Percentiles rank a stretch among this genome's conserved stretches.
These are phyloP conservation scores for Sisymbrium altissimum DNA, from an alignment of 345 rosid species.

Conservation along the genomic window DNA sequence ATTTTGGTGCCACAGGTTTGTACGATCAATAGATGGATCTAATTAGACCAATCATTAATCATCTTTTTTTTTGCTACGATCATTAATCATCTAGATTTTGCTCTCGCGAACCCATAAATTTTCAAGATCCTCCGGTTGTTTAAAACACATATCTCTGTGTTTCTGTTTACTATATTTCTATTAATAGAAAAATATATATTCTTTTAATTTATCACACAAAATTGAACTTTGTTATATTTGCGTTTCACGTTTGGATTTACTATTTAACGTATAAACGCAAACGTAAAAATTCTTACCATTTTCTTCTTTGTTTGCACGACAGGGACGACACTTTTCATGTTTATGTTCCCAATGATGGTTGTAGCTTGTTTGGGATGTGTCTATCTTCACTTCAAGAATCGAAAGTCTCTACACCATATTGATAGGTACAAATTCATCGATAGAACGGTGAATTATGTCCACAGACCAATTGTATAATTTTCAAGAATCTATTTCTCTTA, in stretches of 20 bases:
- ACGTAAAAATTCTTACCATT: background rate
- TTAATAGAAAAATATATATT: background rate
- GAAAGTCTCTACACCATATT: background rate
- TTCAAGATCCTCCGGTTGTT: background rate
- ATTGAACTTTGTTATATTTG: background rate
- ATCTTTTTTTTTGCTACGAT: too few relatives aligned
- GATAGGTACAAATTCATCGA: conserved; percentile 2
- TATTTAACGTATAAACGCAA: too few relatives aligned
- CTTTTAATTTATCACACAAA: background rate
- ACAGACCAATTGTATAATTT: background rate
- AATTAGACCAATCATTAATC: background rate
- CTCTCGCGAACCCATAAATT: background rate
- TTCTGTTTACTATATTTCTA: background rate
- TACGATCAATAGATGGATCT: background rate
- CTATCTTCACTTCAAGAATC: conserved; percentile 50
- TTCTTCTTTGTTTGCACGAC: background rate
- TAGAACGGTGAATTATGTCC: background rate
- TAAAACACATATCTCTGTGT: background rate
- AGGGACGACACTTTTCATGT: conserved; percentile 52
- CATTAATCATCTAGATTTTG: background rate
- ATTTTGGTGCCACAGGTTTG: conserved; percentile 60
- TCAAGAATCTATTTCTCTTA: background rate
- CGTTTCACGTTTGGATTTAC: background rate
- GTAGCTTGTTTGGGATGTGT: conserved; percentile 53
- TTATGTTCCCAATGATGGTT: conserved; percentile 57